Evolutionary conservation across 2,329 filamentous ascomycete species (phyloP).

Genomic region (Verticillium nubilum): DNA sequence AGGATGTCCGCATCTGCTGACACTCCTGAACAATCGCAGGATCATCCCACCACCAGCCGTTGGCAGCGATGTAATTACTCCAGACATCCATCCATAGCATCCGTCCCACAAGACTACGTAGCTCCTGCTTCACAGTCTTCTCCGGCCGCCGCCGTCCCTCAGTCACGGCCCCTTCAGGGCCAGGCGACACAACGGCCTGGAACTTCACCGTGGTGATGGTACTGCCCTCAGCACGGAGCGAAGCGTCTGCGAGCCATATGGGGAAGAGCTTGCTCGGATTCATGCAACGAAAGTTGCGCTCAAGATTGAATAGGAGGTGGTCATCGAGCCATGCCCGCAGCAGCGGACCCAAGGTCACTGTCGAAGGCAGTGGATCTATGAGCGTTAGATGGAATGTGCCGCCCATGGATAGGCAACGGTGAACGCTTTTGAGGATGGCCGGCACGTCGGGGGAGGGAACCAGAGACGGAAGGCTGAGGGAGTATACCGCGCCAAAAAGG

Average conservation of each 20-base stretch:
- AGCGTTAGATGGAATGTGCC: slow-evolving; percentile 55
- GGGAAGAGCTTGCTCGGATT: slow-evolving; percentile 55
- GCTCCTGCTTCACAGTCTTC: slow-evolving; percentile 33
- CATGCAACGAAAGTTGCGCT: slow-evolving; percentile 52
- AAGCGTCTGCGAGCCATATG: slow-evolving; percentile 51
- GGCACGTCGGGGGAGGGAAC: slow-evolving; percentile 53
- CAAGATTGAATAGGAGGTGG: slow-evolving; percentile 53
- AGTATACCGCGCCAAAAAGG: slow-evolving; percentile 44
- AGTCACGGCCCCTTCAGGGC: slow-evolving; percentile 17
- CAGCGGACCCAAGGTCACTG: slow-evolving; percentile 46
- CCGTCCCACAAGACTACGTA: slow-evolving; percentile 47
- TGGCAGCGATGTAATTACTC: slow-evolving; percentile 44
- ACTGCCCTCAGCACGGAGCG: slow-evolving; percentile 42
- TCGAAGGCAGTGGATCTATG: slow-evolving; percentile 56
- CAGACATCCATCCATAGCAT: slow-evolving; percentile 58
- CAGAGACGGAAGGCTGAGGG: slow-evolving; percentile 50
- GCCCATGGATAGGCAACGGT: slow-evolving; percentile 47
- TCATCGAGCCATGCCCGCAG: slow-evolving; percentile 58
- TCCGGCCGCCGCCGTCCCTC: slow-evolving; percentile 12
- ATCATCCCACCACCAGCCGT: slow-evolving; percentile 60
- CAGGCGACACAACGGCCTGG: slow-evolving; percentile 31
- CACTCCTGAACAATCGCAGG: slow-evolving; percentile 50
- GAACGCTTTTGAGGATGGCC: slow-evolving; percentile 48
- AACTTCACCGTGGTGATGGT: slow-evolving; percentile 43
- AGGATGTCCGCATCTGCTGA: slow-evolving; percentile 44